Conservation (phyloP, 1,139 yeast genomes). For the Yamadazyma conglobata region DNA sequence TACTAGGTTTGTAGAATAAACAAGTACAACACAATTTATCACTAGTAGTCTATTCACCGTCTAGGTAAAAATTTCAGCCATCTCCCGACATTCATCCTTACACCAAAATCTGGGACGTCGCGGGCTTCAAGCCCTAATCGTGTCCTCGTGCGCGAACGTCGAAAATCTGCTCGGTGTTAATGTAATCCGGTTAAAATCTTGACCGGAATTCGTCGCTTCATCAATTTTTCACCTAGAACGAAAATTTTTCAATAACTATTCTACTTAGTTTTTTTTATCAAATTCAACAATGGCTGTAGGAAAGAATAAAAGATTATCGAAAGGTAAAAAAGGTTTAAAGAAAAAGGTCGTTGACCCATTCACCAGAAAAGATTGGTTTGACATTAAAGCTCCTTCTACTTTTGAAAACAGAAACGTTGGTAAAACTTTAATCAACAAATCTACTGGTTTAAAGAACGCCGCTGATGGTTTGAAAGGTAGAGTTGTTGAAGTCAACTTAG, state of each 20-base stretch:
- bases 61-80: too few relatives aligned
- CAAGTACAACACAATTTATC: slow-evolving; percentile 14
- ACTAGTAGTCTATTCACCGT: not conserved
- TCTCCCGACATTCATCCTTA: too few relatives aligned
- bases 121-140: too few relatives aligned
- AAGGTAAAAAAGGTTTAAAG: slow-evolving; percentile 52
- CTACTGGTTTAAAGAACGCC: slow-evolving; percentile 51
- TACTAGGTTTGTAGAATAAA: slow-evolving; percentile 44
- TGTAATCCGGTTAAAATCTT: too few relatives aligned
- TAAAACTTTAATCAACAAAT: slow-evolving; percentile 50
- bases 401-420: slow-evolving; percentile 51
- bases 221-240: not conserved
- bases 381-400: slow-evolving; percentile 51
- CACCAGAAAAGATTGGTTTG: slow-evolving; percentile 53
- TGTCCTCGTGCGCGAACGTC: too few relatives aligned
- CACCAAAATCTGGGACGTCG: too few relatives aligned
- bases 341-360: slow-evolving; percentile 52
- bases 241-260: slow-evolving; percentile 1
- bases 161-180: too few relatives aligned
- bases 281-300: slow-evolving; percentile 48
- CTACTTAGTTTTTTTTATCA: slow-evolving; percentile 5
- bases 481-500: slow-evolving; percentile 48
- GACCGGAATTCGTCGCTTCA: not conserved
- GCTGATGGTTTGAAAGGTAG: slow-evolving; percentile 54
- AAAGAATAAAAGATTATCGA: slow-evolving; percentile 52